These are phyloP conservation scores for Atkinsonella hypoxylon DNA, from an alignment of 2,329 filamentous ascomycete species.

Conservation along the genomic window DNA sequence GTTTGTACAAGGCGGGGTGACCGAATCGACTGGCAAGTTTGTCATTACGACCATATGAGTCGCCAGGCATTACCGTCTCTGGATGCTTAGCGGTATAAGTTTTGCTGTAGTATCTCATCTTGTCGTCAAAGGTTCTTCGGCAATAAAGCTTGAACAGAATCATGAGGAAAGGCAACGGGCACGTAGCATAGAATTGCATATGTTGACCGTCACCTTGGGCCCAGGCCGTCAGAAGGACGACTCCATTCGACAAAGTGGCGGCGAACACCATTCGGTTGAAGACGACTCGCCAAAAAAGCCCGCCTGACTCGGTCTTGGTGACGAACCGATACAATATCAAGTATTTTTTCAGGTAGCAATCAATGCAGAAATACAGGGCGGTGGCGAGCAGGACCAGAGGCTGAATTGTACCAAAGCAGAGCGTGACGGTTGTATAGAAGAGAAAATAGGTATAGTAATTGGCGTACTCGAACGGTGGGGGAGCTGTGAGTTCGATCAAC, in stretches of 20 bases:
- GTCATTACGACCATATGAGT: constrained; percentile 46
- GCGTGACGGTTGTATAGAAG: constrained; percentile 80
- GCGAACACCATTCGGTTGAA: constrained; percentile 91
- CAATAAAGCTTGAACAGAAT: constrained; percentile 82
- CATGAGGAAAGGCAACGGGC: constrained; percentile 69
- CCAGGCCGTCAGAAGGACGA: constrained; percentile 67
- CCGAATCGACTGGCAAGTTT: constrained; percentile 70
- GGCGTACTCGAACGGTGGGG: constrained; percentile 86
- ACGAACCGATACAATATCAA: constrained; percentile 87
- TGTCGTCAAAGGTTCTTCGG: constrained; percentile 59
- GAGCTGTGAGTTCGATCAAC: constrained; percentile 84
- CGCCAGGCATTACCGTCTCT: constrained; percentile 32
- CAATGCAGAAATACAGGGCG: constrained; percentile 78
- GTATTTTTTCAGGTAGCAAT: constrained; percentile 90
- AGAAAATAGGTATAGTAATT: constrained; percentile 98
- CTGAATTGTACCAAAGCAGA: constrained; percentile 77
- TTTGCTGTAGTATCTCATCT: constrained; percentile 70
- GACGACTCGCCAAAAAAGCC: constrained; percentile 80
- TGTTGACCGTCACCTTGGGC: constrained; percentile 52
- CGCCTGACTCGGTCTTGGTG: constrained; percentile 93
- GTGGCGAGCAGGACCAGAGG: constrained; percentile 78
- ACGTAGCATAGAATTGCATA: constrained; percentile 50
- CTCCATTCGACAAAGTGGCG: constrained; percentile 62
- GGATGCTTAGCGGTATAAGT: constrained; percentile 38
- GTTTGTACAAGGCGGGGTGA: constrained; percentile 81